A percentile compares a stretch with the other conserved stretches of the same genome.
Conservation (phyloP, 345 rosid species). For the Arabis hirsuta region DNA sequence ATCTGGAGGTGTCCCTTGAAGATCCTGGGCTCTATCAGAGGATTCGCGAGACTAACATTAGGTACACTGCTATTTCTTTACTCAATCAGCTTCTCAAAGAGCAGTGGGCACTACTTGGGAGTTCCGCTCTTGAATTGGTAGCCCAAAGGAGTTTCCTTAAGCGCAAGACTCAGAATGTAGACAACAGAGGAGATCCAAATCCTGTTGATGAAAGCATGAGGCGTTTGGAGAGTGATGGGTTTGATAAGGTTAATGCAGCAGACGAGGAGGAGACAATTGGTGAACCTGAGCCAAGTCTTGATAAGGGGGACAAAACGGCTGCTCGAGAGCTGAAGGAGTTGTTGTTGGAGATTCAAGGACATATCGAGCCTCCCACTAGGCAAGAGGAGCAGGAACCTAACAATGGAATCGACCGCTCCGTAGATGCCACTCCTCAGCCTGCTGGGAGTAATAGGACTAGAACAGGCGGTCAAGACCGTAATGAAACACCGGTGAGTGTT, state of each 20-base stretch:
- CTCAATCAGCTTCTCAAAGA: constrained; percentile 41
- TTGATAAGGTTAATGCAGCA: constrained; percentile 8
- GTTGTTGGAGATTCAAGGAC: constrained; percentile 32
- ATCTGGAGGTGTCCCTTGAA: constrained; percentile 33
- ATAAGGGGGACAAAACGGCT: constrained; percentile 26
- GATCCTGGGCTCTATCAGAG: constrained; percentile 34
- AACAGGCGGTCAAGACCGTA: constrained; percentile 11
- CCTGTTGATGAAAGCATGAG: constrained; percentile 9
- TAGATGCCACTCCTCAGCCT: constrained; percentile 37
- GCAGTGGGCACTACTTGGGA: constrained; percentile 34
- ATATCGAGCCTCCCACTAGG: constrained; percentile 23
- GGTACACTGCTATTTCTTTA: constrained; percentile 37
- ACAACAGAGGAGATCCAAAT: background rate
- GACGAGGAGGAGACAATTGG: constrained; percentile 14
- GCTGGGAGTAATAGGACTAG: constrained; percentile 15
- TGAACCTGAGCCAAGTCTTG: constrained; percentile 30
- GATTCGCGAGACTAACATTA: constrained; percentile 41
- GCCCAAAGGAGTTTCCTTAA: constrained; percentile 21
- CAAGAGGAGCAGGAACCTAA: constrained; percentile 16
- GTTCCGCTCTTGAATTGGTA: constrained; percentile 25
- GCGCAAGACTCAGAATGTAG: constrained; percentile 14
- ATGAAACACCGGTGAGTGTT: constrained; percentile 15
- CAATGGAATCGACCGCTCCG: constrained; percentile 3
- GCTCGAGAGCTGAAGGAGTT: constrained; percentile 36
- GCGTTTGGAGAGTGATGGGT: constrained; percentile 2